These are phyloP conservation scores for Dryas integrifolia DNA, from an alignment of 331 rosid species.

Conservation along the genomic window DNA sequence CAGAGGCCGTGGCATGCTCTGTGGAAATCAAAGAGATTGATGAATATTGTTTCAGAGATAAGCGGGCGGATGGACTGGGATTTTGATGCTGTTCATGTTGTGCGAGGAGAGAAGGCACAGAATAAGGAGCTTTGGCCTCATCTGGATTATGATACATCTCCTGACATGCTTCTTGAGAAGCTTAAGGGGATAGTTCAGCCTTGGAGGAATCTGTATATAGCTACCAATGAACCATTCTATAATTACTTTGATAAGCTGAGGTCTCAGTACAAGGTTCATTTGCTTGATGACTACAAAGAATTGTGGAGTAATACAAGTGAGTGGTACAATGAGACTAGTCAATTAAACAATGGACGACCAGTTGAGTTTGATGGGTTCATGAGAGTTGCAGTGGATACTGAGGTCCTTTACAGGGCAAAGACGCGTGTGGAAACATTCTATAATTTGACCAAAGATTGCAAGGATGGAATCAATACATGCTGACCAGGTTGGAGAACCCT, in stretches of 20 bases:
- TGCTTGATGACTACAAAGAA: slow-evolving; percentile 90
- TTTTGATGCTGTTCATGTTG: slow-evolving; percentile 88
- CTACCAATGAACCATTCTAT: slow-evolving; percentile 87
- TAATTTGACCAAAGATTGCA: slow-evolving; percentile 88
- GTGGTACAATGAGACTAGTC: slow-evolving; percentile 80
- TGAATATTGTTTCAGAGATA: slow-evolving; percentile 88
- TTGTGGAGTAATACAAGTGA: slow-evolving; percentile 86
- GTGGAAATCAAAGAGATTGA: slow-evolving; percentile 97
- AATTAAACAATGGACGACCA: slow-evolving; percentile 66
- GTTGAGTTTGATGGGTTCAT: slow-evolving; percentile 98
- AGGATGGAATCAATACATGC: slow-evolving; percentile 93
- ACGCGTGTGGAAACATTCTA: slow-evolving; percentile 84
- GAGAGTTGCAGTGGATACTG: slow-evolving; percentile 98
- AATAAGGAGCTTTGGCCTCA: slow-evolving; percentile 92
- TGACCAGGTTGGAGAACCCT: slow-evolving; percentile 44
- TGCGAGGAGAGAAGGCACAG: slow-evolving; percentile 87
- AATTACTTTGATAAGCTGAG: slow-evolving; percentile 92
- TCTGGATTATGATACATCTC: slow-evolving; percentile 85
- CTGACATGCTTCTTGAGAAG: slow-evolving; percentile 63
- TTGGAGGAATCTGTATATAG: slow-evolving; percentile 81
- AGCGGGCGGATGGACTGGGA: slow-evolving; percentile 98
- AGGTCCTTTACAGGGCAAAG: slow-evolving; percentile 85
- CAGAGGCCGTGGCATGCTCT: slow-evolving; percentile 95
- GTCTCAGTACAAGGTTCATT: slow-evolving; percentile 83
- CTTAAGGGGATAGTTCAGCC: slow-evolving; percentile 78